Conservation (phyloP, 1,139 yeast genomes). For the Geotrichum fermentans region DNA sequence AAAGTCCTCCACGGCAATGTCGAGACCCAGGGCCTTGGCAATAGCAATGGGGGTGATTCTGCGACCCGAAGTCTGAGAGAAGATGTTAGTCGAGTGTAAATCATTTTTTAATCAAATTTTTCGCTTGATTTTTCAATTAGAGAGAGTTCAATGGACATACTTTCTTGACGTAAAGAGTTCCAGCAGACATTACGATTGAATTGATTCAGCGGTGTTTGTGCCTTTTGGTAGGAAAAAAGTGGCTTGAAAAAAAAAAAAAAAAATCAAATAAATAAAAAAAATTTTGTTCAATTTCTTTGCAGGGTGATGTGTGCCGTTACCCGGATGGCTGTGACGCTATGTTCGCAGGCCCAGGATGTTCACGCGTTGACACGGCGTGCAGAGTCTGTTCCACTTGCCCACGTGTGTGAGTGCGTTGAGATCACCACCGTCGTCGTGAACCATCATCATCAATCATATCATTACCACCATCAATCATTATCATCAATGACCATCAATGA, state of each 20-base stretch:
- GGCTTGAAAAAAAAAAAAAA: background rate
- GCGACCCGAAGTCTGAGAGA: conserved; percentile 17
- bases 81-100: background rate
- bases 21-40: conserved; percentile 67
- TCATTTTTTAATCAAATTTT: background rate
- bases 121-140: too few species aligned
- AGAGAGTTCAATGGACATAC: conserved; percentile 26
- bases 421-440: too few species aligned
- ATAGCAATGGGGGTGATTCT: conserved; percentile 43
- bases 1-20: conserved; percentile 51
- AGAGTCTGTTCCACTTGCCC: background rate
- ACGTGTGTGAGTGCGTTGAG: too few species aligned
- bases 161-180: conserved; percentile 33
- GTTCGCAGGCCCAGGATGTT: too few species aligned
- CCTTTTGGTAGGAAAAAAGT: background rate
- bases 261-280: background rate
- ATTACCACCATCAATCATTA: background rate
- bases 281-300: background rate
- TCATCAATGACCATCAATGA: too few species aligned
- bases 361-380: too few species aligned
- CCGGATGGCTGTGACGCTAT: too few species aligned
- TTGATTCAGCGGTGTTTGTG: too few species aligned
- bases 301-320: too few species aligned
- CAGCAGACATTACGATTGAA: conserved; percentile 37
- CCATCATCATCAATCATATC: background rate